A percentile compares a stretch with the other conserved stretches of the same genome.
Evolutionary conservation across 345 rosid genomes (phyloP).

Genomic region (Sonneratia alba): DNA sequence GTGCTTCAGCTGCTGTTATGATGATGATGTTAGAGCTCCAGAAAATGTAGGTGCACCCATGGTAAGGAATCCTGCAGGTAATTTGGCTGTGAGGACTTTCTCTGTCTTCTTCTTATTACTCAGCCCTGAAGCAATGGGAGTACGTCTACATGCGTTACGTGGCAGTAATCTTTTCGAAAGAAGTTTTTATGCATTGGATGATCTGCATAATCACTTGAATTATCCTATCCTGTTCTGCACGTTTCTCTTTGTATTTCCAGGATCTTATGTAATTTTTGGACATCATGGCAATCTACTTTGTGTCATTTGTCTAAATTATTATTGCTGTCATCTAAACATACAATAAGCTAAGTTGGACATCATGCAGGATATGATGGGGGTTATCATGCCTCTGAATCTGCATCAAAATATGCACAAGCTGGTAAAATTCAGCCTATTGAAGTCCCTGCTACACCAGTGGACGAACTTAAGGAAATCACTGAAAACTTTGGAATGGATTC

Average conservation of each 20-base stretch:
- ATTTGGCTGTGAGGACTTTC: not conserved
- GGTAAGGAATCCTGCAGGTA: constrained; percentile 58
- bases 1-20: constrained; percentile 76
- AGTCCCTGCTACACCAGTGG: constrained; percentile 48
- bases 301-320: not conserved
- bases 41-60: constrained; percentile 53
- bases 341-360: constrained; percentile 3
- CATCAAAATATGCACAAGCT: constrained; percentile 22
- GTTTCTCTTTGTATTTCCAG: not conserved
- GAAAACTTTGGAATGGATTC: constrained; percentile 54
- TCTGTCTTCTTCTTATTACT: not conserved
- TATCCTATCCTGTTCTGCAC: no score
- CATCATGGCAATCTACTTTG: not conserved
- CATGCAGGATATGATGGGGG: constrained; percentile 39
- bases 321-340: not conserved
- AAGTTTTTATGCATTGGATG: not conserved
- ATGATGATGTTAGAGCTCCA: constrained; percentile 56
- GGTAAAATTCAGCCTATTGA: constrained; percentile 43
- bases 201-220: not conserved
- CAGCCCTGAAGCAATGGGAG: not conserved
- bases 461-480: constrained; percentile 57
- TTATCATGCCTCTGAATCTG: constrained; percentile 29
- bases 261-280: not conserved
- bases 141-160: not conserved
- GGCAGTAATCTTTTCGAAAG: not conserved